Percentiles rank a stretch among this genome's conserved stretches.
These are phyloP conservation scores for Cladophialophora psammophila DNA, from an alignment of 2,329 filamentous ascomycete genomes.

Conservation along the genomic window DNA sequence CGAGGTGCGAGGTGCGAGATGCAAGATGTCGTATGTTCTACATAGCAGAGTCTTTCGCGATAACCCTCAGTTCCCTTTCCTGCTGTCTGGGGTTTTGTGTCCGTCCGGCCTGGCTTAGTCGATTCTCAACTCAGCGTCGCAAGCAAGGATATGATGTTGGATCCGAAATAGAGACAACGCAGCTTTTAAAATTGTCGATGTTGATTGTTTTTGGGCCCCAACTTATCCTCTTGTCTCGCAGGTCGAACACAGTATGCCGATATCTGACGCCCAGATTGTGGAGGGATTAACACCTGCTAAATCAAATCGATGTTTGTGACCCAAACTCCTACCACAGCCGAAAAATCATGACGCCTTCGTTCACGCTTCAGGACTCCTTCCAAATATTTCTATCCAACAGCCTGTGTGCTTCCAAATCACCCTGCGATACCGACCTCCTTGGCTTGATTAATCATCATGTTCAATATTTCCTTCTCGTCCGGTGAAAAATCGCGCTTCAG, in stretches of 20 bases:
- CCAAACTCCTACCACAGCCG: neutral
- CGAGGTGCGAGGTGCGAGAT: neutral
- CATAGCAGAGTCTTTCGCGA: neutral
- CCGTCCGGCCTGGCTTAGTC: neutral
- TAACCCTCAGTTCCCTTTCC: neutral
- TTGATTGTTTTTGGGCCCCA: neutral
- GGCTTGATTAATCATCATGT: slow-evolving; percentile 39
- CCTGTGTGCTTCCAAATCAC: slow-evolving; percentile 5
- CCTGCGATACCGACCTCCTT: slow-evolving; percentile 36
- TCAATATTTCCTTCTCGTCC: slow-evolving; percentile 34
- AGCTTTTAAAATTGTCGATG: neutral
- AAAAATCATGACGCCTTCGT: slow-evolving; percentile 9
- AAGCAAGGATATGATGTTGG: neutral
- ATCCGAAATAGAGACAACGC: neutral
- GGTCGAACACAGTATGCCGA: neutral
- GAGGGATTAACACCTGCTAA: neutral
- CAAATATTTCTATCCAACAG: slow-evolving; percentile 4
- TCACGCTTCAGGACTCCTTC: neutral
- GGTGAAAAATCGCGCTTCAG: slow-evolving; percentile 37
- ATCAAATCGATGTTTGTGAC: slow-evolving; percentile 1
- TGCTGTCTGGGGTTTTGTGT: neutral
- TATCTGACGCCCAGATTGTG: neutral
- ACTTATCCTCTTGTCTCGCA: neutral
- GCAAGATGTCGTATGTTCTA: neutral
- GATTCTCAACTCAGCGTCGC: neutral